Conservation (phyloP, 495 filamentous ascomycete species). For the Aspergillus conjunctus region DNA sequence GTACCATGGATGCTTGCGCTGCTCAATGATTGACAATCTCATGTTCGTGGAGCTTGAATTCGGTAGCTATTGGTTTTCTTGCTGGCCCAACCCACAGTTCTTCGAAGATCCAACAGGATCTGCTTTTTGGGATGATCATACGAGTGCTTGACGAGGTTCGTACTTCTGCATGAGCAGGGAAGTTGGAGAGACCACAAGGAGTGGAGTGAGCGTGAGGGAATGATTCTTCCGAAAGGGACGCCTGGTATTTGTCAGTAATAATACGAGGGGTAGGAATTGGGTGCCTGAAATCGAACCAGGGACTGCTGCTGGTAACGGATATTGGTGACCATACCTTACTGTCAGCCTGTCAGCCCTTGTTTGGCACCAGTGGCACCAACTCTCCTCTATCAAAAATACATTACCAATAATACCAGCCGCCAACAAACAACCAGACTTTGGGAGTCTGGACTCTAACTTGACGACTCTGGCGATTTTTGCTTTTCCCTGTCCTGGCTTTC, state of each 20-base stretch:
- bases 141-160: not conserved
- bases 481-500: not conserved
- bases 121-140: not conserved
- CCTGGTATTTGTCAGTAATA: not conserved
- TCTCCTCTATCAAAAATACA: too few relatives aligned
- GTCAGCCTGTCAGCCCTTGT: not conserved
- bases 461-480: not conserved
- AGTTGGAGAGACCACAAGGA: not conserved
- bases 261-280: not conserved
- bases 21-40: too few relatives aligned
- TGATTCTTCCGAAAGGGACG: not conserved
- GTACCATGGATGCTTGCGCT: too few relatives aligned
- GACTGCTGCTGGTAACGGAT: not conserved
- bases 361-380: not conserved
- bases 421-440: not conserved
- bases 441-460: conserved; percentile 5
- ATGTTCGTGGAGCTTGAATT: too few relatives aligned
- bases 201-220: not conserved
- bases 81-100: not conserved
- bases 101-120: not conserved
- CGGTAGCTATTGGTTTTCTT: too few relatives aligned
- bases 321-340: not conserved
- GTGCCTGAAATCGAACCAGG: not conserved
- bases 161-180: not conserved
- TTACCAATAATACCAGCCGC: too few relatives aligned